These are phyloP conservation scores for Macadamia tetraphylla DNA, from an alignment of 164 flowering plant genomes.

Conservation along the genomic window DNA sequence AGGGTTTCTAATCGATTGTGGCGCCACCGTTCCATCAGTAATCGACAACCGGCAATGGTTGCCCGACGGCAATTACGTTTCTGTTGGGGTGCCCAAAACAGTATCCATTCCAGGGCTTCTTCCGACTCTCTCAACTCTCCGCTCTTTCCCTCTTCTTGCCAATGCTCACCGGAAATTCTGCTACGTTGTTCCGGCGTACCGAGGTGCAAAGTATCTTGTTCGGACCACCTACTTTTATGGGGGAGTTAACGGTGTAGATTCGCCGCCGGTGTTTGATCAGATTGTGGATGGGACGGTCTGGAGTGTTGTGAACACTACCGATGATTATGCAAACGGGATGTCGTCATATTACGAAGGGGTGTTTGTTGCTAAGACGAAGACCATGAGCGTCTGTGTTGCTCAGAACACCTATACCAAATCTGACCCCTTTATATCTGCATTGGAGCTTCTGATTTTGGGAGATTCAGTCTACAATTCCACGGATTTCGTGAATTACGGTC, in stretches of 20 bases:
- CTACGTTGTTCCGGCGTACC: constrained; percentile 52
- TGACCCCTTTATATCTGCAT: constrained; percentile 73
- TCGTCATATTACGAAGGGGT: constrained; percentile 74
- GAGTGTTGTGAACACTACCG: constrained; percentile 79
- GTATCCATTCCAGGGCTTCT: constrained; percentile 21
- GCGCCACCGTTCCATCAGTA: constrained; percentile 31
- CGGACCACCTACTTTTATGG: constrained; percentile 84
- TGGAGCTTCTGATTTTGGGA: constrained; percentile 57
- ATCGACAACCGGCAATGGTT: constrained; percentile 51
- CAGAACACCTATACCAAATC: constrained; percentile 62
- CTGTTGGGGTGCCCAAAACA: constrained; percentile 41
- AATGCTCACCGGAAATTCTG: constrained; percentile 48
- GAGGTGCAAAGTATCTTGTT: constrained; percentile 49
- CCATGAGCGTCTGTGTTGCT: constrained; percentile 70
- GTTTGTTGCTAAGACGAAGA: constrained; percentile 61
- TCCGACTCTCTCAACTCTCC: constrained; percentile 57
- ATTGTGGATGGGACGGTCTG: constrained; percentile 88
- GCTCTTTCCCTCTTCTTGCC: constrained; percentile 53
- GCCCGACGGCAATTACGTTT: constrained; percentile 48
- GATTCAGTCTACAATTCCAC: constrained; percentile 77
- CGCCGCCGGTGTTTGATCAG: constrained; percentile 85
- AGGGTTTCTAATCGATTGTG: constrained; percentile 67
- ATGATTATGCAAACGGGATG: constrained; percentile 42
- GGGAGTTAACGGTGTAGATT: constrained; percentile 41
- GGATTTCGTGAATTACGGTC: constrained; percentile 44